Base-by-base conservation (phyloP, 2,329 filamentous ascomycete genomes). In the Fusarium buxicola region DNA sequence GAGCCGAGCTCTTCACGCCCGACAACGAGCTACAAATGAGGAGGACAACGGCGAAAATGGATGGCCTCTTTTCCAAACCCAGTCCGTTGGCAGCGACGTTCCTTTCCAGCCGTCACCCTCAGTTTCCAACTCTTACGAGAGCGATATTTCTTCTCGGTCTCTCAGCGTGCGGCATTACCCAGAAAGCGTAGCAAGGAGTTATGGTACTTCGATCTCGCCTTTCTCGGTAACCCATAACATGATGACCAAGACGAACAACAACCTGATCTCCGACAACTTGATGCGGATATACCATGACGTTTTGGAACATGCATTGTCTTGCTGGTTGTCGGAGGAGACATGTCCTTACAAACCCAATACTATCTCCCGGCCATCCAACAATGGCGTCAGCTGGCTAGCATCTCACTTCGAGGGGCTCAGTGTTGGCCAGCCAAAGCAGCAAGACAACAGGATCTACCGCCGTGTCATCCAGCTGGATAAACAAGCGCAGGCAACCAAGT, bases 301-400 rank as follows among this genome's bases (percentile, higher is more conserved):
- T 27, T 75, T 84, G 60, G 82, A 85, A 60, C 80, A 83, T 63
- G 81, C 79, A 11, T 70, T 85, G 7, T 80, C 81, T 2, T 85
- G 83, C 65, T 85, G 83, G 83, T 63, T 84, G 15, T 83, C 81
- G 0, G 82, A 84, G 58, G 75, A 78, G 41, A 84, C 81, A 3
- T 85, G 83, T 50, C 83, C 83, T 1, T 84, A 84, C 63, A 65
- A 70, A 11, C 70, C 70, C 3, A 60, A 58, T 27, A 58, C 63
- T 3, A 58, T 69, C 21, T 53, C 53, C 24, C 51, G 54, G 6
- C 52, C 63, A n/a, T 61, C 59, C n/a, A 65, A 68, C 11, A 71
- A 71, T 38, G 68, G 68, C 12, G 69, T 71, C 5, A 71, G 69
- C 40, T 71, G 69, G 69, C 41, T 71, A 28, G 69, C 69, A n/a